These are phyloP conservation scores for Aureobasidium mangrovei DNA, from an alignment of 2,329 filamentous ascomycete species.

Conservation along the genomic window DNA sequence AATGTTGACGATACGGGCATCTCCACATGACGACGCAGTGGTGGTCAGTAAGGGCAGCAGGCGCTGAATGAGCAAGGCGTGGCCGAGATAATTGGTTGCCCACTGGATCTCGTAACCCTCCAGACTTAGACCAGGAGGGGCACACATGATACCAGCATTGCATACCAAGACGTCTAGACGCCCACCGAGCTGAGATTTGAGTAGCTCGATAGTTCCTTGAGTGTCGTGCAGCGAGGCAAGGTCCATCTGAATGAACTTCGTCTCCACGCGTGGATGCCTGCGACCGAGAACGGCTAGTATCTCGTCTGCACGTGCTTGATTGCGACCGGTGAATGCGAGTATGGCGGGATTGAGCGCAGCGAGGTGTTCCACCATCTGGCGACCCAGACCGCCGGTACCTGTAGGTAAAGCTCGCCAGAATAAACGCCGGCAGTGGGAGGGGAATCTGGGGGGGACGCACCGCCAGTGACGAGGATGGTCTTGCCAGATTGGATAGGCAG, in stretches of 20 bases:
- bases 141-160: slow-evolving; percentile 38
- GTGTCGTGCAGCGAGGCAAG: slow-evolving; percentile 32
- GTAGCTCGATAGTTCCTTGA: background rate
- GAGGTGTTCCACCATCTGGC: slow-evolving; percentile 35
- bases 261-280: background rate
- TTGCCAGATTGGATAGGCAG: background rate
- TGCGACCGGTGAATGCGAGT: slow-evolving; percentile 41
- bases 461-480: slow-evolving; percentile 17
- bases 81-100: slow-evolving; percentile 44
- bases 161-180: slow-evolving; percentile 38
- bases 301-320: slow-evolving; percentile 30
- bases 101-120: slow-evolving; percentile 45
- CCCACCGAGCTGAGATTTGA: background rate
- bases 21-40: slow-evolving; percentile 31
- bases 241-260: slow-evolving; percentile 27
- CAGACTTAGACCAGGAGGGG: slow-evolving; percentile 30
- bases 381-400: slow-evolving; percentile 40
- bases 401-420: background rate
- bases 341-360: slow-evolving; percentile 34
- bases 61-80: slow-evolving; percentile 36
- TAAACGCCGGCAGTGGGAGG: background rate
- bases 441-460: background rate
- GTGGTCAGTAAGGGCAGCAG: slow-evolving; percentile 27
- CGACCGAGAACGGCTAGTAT: slow-evolving; percentile 28
- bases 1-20: slow-evolving; percentile 38